Evolutionary conservation across 2,329 filamentous ascomycete genomes (phyloP), one percentile per base, ranked within the genome.

Genomic region (Colletotrichum liaoningense): DNA sequence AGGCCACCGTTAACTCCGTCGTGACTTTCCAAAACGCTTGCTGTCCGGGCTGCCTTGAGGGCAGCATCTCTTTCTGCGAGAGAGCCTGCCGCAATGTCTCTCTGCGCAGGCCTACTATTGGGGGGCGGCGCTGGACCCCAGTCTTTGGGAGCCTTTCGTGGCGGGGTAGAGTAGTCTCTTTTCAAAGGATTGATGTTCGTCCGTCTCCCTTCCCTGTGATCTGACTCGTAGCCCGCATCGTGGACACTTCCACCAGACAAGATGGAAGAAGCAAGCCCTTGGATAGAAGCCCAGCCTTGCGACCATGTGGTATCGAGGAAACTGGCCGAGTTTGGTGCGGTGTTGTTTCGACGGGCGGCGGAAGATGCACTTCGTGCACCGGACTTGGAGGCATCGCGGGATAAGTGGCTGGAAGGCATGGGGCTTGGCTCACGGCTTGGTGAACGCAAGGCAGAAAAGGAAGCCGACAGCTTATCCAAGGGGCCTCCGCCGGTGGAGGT

Each of bases 11-110:
- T 90, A 46, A 89, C 88, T 19, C 89, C 88, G 7, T 91, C 88
- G 67, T 91, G 86, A 67, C 88, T 91, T 78, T 93, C 89, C 56
- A 93, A 79, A 4, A 92, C 84, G 75, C 88, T 90, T 28, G 88
- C 89, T 55, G 85, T 91, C 78, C 86, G 89, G 71, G 87, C 87
- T 22, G 89, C 88, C 76, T 85, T 89, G 63, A 92, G 80, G 33
- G 86, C 86, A 11, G 88, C 85, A 46, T 91, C 87, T 68, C 89
- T 85, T 71, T 90, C 84, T 4, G 84, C 86, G 30, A 86, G 79
- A 54, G 88, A 89, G 9, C 90, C 90, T 14, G 86, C 85, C 0
- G 87, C 90, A 63, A 91, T 87, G 67, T 89, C 86, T 49, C 83
- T 80, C 30, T 86, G 78, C 5, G 80, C 80, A 2, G 86, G 85